These are phyloP conservation scores for Arabidopsis arenosa DNA, from an alignment of 345 rosid genomes.

Conservation along the genomic window DNA sequence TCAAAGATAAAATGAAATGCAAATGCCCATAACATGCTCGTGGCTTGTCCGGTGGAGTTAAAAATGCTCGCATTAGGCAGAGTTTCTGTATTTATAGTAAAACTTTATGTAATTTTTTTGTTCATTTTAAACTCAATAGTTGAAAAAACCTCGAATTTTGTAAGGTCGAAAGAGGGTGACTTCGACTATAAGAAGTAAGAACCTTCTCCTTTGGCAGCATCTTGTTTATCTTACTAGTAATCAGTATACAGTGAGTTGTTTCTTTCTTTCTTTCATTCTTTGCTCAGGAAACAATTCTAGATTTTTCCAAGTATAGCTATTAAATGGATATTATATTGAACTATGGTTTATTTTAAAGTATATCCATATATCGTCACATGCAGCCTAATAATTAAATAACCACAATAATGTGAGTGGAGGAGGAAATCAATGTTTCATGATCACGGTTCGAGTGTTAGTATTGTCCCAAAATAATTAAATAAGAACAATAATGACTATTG, in stretches of 20 bases:
- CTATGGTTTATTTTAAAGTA: neutral
- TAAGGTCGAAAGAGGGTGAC: neutral
- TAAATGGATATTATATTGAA: neutral
- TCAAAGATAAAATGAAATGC: slow-evolving; percentile 4
- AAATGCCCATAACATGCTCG: slow-evolving; percentile 27
- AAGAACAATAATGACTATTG: neutral
- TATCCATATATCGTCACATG: slow-evolving; percentile 21
- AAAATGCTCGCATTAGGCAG: slow-evolving; percentile 7
- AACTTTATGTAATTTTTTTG: too few species aligned
- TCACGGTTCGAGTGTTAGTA: neutral
- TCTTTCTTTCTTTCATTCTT: slow-evolving; percentile 5
- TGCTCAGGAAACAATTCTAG: neutral
- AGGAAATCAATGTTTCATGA: slow-evolving; percentile 30
- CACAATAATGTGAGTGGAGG: slow-evolving; percentile 29
- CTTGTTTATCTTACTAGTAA: neutral
- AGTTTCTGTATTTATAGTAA: neutral
- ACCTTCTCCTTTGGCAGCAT: slow-evolving; percentile 2
- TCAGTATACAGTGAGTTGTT: neutral
- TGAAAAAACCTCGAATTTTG: neutral
- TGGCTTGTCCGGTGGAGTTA: slow-evolving; percentile 8
- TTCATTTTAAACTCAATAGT: neutral
- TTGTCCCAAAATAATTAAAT: neutral
- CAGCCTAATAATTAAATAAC: slow-evolving; percentile 26
- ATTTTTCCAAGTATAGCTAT: slow-evolving; percentile 8
- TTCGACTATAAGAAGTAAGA: neutral